Evolutionary conservation across 352 stramenopile genomes (phyloP), one percentile per base, ranked within the genome.

Genomic region (Globisporangium radiosum): DNA sequence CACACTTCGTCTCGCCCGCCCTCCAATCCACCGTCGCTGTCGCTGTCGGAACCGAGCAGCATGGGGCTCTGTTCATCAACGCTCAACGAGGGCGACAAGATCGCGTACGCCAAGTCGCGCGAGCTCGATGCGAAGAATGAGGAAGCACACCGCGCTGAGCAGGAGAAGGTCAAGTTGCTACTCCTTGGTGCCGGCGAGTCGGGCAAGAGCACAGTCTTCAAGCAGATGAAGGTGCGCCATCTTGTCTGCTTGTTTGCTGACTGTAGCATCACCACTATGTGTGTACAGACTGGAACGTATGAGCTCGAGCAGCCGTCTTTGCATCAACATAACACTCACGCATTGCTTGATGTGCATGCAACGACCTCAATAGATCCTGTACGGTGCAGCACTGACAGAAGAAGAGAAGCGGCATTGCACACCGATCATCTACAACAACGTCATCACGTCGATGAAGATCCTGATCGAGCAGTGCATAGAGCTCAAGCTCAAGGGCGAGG

Each of bases 161-260:
- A 90, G 57, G 81, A 92, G 59, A 98, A 98, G 66, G 92, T 99
- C 57, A 99, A 98, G 79, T 76, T 98, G 52, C 72, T 98, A 33
- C 73, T 98, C 39, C 76, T 98, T 5, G 95, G 95, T 7, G 92
- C 94, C 7, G 95, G 93, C 54, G 94, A 98, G 75, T 98, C 89
- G 57, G 94, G 94, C 48, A 98, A 98, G 71, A 97, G 88, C 45
- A 98, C 95, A 14, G 96, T 96, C 54, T 96, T 96, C 72, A 96
- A 95, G 71, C 87, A 96, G 65, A 96, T 96, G 88, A 92, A 92
- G 80, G 79, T 89, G 62, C 49, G 73, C 48, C 33, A 10, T 11
- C 11, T 43, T 10, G 10, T 15, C 5, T 8, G 25, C 8, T 50
- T 9, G 17, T 39, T 50, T 25, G 47, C 37, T 5, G 38, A 14